phyloP scores from a whole-genome alignment of 2,329 filamentous ascomycete genomes.

The Torrubiella hemipterigena region DNA sequence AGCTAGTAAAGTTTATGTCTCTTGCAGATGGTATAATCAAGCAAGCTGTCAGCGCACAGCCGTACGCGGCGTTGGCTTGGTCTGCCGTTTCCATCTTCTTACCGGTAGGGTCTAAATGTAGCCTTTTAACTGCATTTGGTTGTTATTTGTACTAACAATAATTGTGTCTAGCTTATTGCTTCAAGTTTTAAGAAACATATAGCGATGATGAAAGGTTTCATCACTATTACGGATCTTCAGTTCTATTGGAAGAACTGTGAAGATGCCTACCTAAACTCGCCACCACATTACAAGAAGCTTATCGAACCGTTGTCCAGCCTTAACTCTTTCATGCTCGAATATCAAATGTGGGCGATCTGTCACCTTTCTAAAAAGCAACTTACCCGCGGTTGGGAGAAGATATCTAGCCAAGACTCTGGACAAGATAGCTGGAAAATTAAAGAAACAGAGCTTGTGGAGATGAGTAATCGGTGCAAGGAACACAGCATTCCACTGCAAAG shows the following conservation, averaged over 20 bases:
- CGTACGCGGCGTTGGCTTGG: conserved; percentile 3
- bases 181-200: neutral
- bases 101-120: neutral
- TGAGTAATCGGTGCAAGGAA: neutral
- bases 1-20: conserved; percentile 1
- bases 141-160: no score
- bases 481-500: neutral
- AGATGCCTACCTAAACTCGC: neutral
- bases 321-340: conserved; percentile 3
- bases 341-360: conserved; percentile 1
- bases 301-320: neutral
- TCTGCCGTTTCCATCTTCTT: conserved; percentile 2
- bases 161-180: conserved; percentile 2
- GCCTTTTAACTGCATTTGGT: no score
- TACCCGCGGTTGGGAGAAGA: conserved; percentile 2
- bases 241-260: conserved; percentile 4
- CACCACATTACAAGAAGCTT: neutral
- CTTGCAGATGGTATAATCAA: conserved; percentile 1
- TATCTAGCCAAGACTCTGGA: no score
- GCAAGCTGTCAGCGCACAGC: conserved; percentile 2
- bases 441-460: neutral
- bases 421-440: neutral
- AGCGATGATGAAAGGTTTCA: conserved; percentile 3
- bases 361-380: conserved; percentile 2
- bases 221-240: neutral